Percentiles rank a stretch among this genome's conserved stretches.
Conservation (phyloP, 192 early-diverging fungal genomes). For the Backusella westeae region DNA sequence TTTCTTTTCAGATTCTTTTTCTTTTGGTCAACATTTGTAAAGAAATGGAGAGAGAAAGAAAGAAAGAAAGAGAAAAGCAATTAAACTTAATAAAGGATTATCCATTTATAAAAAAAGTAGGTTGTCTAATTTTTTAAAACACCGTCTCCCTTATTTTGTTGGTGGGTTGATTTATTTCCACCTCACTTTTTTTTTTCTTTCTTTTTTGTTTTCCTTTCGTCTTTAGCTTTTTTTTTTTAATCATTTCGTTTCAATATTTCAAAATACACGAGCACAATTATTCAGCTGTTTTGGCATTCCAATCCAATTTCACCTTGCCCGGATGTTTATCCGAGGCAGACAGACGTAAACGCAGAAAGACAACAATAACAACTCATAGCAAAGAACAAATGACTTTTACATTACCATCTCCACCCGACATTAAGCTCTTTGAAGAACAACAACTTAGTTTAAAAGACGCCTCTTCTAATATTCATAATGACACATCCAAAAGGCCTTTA, state of each 20-base stretch:
- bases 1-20: not conserved
- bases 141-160: not conserved
- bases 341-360: conserved; percentile 15
- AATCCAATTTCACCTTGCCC: conserved; percentile 3
- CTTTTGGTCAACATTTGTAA: not conserved
- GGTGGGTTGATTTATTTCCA: not conserved
- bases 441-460: not conserved
- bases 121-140: not conserved
- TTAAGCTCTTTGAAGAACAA: not conserved
- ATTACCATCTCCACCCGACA: conserved; percentile 5
- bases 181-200: not conserved
- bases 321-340: not conserved
- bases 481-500: not conserved
- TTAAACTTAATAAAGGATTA: not conserved
- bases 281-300: conserved; percentile 9
- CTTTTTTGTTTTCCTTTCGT: not conserved
- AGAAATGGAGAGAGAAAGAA: not conserved
- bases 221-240: conserved; percentile 1
- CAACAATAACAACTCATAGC: not conserved
- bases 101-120: not conserved
- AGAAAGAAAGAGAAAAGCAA: not conserved
- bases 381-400: not conserved
- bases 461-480: not conserved
- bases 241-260: not conserved
- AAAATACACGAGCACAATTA: not conserved